These are phyloP conservation scores for Colletotrichum sp. DNA, from an alignment of 2,329 filamentous ascomycete species.

Conservation along the genomic window DNA sequence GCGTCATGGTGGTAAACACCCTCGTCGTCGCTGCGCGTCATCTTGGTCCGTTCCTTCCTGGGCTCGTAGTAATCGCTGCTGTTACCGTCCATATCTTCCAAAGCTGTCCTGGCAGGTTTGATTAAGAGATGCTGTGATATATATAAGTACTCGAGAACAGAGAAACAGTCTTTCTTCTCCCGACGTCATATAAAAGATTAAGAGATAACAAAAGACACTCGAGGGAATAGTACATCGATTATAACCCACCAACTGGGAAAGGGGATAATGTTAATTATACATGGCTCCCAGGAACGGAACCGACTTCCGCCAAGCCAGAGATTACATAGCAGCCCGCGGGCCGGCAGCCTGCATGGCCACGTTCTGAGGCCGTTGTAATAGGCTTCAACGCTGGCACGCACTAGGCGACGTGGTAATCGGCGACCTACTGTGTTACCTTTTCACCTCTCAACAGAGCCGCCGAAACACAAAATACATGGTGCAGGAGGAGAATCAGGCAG, in stretches of 20 bases:
- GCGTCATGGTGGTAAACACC: conserved; percentile 13
- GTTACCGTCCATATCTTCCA: not conserved
- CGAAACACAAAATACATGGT: not conserved
- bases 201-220: not conserved
- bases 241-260: not conserved
- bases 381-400: not conserved
- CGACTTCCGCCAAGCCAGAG: not conserved
- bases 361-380: not conserved
- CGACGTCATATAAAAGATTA: not conserved
- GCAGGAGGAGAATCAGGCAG: not conserved
- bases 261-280: not conserved
- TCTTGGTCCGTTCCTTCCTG: not conserved
- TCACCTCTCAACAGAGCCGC: not conserved
- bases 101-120: not conserved
- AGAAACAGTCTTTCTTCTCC: not conserved
- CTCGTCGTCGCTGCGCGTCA: not conserved
- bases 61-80: not conserved
- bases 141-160: not conserved
- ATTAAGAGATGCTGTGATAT: not conserved
- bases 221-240: not conserved
- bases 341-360: not conserved
- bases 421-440: not conserved
- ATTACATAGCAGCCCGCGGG: not conserved
- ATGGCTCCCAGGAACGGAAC: not conserved
- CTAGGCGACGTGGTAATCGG: conserved; percentile 1